These are phyloP conservation scores for Penicillium polonicum DNA, from an alignment of 2,329 filamentous ascomycete genomes.

Conservation along the genomic window DNA sequence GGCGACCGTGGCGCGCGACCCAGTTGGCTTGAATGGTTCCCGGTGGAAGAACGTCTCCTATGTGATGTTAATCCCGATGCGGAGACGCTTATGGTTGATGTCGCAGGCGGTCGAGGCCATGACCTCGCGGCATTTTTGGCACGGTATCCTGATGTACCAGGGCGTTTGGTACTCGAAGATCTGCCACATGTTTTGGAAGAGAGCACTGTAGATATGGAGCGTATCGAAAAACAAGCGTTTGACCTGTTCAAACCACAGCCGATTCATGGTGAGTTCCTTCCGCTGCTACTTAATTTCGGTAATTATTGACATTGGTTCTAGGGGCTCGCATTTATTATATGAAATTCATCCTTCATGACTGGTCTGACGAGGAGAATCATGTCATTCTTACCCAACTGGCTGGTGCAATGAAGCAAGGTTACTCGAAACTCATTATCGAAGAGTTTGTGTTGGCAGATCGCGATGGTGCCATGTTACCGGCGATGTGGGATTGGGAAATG, in stretches of 20 bases:
- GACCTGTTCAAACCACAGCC: conserved; percentile 17
- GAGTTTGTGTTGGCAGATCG: conserved; percentile 40
- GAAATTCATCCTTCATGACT: conserved; percentile 42
- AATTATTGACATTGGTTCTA: background rate
- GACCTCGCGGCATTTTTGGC: conserved; percentile 10
- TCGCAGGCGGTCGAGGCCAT: conserved; percentile 21
- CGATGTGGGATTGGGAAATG: conserved; percentile 35
- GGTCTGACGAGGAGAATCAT: conserved; percentile 33
- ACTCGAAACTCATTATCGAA: conserved; percentile 42
- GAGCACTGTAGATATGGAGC: background rate
- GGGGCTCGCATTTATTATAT: conserved; percentile 42
- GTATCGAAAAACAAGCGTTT: background rate
- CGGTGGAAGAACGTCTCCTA: conserved; percentile 23
- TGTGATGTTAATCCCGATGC: conserved; percentile 7
- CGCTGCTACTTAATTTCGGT: background rate
- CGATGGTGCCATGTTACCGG: conserved; percentile 25
- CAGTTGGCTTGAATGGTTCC: conserved; percentile 26
- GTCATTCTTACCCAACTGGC: conserved; percentile 33
- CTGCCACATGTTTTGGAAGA: conserved; percentile 13
- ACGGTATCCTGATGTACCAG: conserved; percentile 4
- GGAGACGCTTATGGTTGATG: conserved; percentile 20
- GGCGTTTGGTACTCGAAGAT: conserved; percentile 18
- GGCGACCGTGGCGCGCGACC: conserved; percentile 13
- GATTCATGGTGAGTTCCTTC: conserved; percentile 7
- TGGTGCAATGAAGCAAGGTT: conserved; percentile 32